Evolutionary conservation across 805 yeast genomes (phyloP), one percentile per base, ranked within the genome.

Genomic region (Ogataea zsoltii): DNA sequence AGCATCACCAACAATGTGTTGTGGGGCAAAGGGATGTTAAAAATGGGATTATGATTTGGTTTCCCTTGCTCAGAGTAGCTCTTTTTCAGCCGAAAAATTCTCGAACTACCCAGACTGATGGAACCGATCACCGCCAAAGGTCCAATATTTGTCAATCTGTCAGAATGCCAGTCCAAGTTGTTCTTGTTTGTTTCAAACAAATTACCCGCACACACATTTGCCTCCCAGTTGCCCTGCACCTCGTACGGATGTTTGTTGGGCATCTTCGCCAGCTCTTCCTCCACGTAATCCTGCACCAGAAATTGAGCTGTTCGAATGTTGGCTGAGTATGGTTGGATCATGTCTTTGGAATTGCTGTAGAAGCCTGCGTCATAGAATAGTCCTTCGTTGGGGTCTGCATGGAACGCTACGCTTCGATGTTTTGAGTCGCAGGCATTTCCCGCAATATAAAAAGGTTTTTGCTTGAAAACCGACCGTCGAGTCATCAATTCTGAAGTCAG

Each of bases 151-250:
- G 88, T 82, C 50, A 87, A 61, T 45, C 86, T 75, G 61, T 87
- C 96, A 2, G 90, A 81, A 60, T 87, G 95, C 79, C 83, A 85
- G 40, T 84, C 89, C 26, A 86, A 71, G 48, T 79, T 70, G 48
- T 76, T 76, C 4, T 68, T 63, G 7, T 75, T 70, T 4, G 67
- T 64, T 6, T 72, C 75, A 61, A 80, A 87, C 42, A 69, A 65
- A 54, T 86, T 86, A 15, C 77, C 76, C 3, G 84, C 71, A 17
- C 81, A 79, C 11, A 77, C 62, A 44, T 76, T 75, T 13, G 79
- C 78, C 2, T 54, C 54, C 90, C 90, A 85, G 7, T 56, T 57
- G 7, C 49, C 49, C 28, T 51, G 51, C 21, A 53, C 49, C 50
- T 80, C 80, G 41, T 62, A 75, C 1, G 71, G 70, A 25, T 69